Evolutionary conservation across 495 filamentous ascomycete genomes (phyloP).

Genomic region (Neurospora cerealis): DNA sequence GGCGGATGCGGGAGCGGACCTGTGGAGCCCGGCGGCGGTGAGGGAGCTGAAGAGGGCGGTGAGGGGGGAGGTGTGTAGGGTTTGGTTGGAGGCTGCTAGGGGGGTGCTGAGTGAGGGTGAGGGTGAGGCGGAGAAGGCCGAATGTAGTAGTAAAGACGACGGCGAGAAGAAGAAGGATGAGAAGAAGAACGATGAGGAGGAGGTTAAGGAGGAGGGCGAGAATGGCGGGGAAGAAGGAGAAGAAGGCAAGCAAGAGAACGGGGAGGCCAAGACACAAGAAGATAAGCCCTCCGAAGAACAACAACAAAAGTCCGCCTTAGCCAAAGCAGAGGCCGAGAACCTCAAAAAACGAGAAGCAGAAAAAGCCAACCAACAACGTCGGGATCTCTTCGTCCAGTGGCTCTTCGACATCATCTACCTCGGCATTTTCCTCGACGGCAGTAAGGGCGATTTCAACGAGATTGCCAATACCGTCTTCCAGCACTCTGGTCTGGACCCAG

Average conservation of each 20-base stretch:
- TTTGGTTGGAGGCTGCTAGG: slow-evolving; percentile 31
- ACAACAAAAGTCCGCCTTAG: not conserved
- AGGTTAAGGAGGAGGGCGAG: not conserved
- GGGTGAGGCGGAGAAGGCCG: too few species aligned
- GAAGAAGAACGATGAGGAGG: not conserved
- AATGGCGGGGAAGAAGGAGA: slow-evolving; percentile 4
- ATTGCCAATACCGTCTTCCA: slow-evolving; percentile 36
- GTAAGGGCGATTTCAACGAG: slow-evolving; percentile 31
- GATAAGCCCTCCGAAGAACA: slow-evolving; percentile 7
- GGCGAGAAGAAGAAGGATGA: not conserved
- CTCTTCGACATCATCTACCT: slow-evolving; percentile 73
- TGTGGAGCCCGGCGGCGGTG: slow-evolving; percentile 73
- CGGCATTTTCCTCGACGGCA: slow-evolving; percentile 26
- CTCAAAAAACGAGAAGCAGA: slow-evolving; percentile 2
- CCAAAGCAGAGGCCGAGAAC: slow-evolving; percentile 2
- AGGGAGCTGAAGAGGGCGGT: slow-evolving; percentile 49
- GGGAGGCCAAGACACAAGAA: slow-evolving; percentile 16
- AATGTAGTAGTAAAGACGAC: not conserved
- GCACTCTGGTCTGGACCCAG: slow-evolving; percentile 34
- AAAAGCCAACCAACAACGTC: slow-evolving; percentile 17
- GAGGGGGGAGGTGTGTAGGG: slow-evolving; percentile 31
- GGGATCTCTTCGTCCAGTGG: slow-evolving; percentile 57
- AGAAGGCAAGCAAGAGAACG: slow-evolving; percentile 24
- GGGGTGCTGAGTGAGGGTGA: not conserved
- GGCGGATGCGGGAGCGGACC: slow-evolving; percentile 58